Conservation (phyloP, 176 grass and related monocot genomes). For the Carex pumila region DNA sequence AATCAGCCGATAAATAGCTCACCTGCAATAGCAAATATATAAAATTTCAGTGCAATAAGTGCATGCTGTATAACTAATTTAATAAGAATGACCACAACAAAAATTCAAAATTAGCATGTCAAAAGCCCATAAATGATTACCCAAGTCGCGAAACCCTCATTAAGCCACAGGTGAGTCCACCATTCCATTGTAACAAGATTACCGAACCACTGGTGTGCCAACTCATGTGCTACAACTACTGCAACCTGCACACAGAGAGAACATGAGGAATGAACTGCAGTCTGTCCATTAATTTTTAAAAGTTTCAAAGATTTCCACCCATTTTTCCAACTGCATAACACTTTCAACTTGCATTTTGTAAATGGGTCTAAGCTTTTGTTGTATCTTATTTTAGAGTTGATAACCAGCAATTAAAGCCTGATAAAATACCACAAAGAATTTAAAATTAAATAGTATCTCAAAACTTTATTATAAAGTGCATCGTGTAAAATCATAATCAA, state of each 20-base stretch:
- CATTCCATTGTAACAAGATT: slow-evolving; percentile 99
- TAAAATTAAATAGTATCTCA: background rate
- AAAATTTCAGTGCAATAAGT: slow-evolving; percentile 7
- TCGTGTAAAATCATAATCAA: background rate
- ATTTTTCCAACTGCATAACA: background rate
- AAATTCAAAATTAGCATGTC: background rate
- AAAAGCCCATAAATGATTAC: slow-evolving; percentile 34
- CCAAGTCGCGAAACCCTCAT: slow-evolving; percentile 97
- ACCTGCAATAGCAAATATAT: slow-evolving; percentile 39
- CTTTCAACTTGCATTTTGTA: background rate
- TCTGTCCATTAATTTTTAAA: background rate
- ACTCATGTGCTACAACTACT: slow-evolving; percentile 85
- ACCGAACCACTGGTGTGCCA: slow-evolving; percentile 97
- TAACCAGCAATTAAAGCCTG: background rate
- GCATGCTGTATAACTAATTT: slow-evolving; percentile 3
- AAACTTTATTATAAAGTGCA: background rate
- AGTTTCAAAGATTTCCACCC: background rate
- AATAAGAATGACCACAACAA: slow-evolving; percentile 1
- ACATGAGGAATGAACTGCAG: background rate
- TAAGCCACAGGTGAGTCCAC: slow-evolving; percentile 98
- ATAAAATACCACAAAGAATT: background rate
- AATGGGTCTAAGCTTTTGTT: background rate
- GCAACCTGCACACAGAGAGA: slow-evolving; percentile 56
- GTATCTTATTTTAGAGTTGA: background rate
- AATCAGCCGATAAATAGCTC: slow-evolving; percentile 60